Evolutionary conservation across 2,329 filamentous ascomycete genomes (phyloP), one percentile per base, ranked within the genome.

Genomic region (Cladosporium sp.): DNA sequence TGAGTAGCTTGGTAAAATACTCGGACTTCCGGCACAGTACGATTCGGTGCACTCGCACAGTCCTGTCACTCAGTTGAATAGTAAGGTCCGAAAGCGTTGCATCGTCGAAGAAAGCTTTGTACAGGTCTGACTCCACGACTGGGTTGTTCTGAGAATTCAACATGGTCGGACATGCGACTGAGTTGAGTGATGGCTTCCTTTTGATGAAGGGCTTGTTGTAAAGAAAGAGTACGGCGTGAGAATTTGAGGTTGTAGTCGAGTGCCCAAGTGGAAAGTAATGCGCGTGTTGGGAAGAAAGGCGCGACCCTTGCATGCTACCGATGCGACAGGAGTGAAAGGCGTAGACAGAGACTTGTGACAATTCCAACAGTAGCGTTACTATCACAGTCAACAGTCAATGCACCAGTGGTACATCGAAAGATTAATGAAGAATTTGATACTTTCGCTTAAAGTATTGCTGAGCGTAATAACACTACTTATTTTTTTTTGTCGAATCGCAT

Each of bases 21-120:
- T 55, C 61, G n/a, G 61, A 63, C 16, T 23, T 26, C 16, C 61
- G 50, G 23, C 61, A 63, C 21, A 63, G 35, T 5, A 56, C 61
- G 5, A 63, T 49, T 12, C 52, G 16, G 37, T 63, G 61, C 14
- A 56, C 61, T 10, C 23, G 12, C 11, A 56, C 33, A 11, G 2
- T 53, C 28, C 49, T 31, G 50, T 63, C 50, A 18, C 52, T 31
- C n/a, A 55, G 18, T 6, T 31, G 31, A 16, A 56, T 63, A 5
- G 28, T 57, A 5, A 63, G 40, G 50, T 63, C 61, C 26, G 61
- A 63, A 46, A 56, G 46, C 16, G 44, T 55, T 6, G 49, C 35
- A 29, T 63, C 33, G n/a, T 63, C 35, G 50, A 55, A 56, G 21
- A 33, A 61, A 26, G 50, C 35, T 35, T 55, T 44, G 52, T 57